phyloP scores from a whole-genome alignment of 1,139 yeast genomes.

The Debaryomycetaceae sp. region DNA sequence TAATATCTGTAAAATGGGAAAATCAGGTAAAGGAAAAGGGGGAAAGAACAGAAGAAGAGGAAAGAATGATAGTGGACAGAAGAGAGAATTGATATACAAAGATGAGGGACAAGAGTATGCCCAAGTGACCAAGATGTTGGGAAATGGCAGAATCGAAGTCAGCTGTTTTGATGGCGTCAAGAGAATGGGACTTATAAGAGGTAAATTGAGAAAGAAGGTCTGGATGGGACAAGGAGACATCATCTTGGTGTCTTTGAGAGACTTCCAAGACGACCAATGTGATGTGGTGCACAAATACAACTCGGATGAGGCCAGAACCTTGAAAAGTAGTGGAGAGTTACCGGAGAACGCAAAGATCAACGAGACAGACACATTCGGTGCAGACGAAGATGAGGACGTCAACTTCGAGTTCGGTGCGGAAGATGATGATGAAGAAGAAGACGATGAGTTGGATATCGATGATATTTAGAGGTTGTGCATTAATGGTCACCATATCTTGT shows the following conservation, averaged over 20 bases:
- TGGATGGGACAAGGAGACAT: conserved; percentile 99
- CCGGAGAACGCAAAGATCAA: conserved; percentile 96
- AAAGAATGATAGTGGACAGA: conserved; percentile 90
- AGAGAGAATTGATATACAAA: conserved; percentile 86
- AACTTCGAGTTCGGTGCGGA: conserved; percentile 98
- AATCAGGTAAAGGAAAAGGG: conserved; percentile 56
- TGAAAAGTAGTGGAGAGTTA: conserved; percentile 93
- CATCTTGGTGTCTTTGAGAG: conserved; percentile 91
- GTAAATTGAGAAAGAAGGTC: conserved; percentile 97
- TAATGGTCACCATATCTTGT: background rate
- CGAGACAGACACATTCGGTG: conserved; percentile 96
- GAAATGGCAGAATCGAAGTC: conserved; percentile 96
- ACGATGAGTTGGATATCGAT: conserved; percentile 74
- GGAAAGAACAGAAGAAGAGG: conserved; percentile 97
- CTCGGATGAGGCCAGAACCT: conserved; percentile 96
- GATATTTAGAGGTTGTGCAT: conserved; percentile 50
- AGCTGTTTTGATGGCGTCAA: conserved; percentile 89
- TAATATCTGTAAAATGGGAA: conserved; percentile 35
- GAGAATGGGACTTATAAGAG: conserved; percentile 97
- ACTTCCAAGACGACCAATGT: conserved; percentile 97
- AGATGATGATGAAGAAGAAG: conserved; percentile 71
- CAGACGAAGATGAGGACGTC: conserved; percentile 95
- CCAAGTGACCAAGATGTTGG: conserved; percentile 96
- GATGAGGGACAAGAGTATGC: conserved; percentile 99
- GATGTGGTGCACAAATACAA: conserved; percentile 96